phyloP scores from a whole-genome alignment of 306 rosid species.

The Cucumis melo region DNA sequence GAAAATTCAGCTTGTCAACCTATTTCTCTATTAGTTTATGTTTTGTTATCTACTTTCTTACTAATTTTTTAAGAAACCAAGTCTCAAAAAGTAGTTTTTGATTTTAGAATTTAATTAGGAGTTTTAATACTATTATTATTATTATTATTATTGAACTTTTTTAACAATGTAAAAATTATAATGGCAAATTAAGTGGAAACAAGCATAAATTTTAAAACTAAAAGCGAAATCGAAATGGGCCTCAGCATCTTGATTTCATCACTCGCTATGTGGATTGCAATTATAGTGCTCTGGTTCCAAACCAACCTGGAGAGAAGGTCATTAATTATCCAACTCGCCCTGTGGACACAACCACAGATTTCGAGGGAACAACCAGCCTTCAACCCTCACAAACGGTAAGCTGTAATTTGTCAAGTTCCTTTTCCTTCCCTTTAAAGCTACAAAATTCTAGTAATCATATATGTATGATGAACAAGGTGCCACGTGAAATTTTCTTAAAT shows the following conservation, averaged over 20 bases:
- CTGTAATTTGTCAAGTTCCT: neutral
- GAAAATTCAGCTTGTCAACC: too few relatives aligned
- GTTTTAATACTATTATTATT: too few relatives aligned
- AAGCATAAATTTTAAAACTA: too few relatives aligned
- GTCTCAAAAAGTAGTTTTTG: too few relatives aligned
- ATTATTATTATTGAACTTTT: too few relatives aligned
- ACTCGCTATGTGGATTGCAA: slow-evolving; percentile 14
- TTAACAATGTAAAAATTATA: too few relatives aligned
- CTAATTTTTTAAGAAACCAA: too few relatives aligned
- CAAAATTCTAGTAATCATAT: neutral
- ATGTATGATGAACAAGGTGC: neutral
- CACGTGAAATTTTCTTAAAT: neutral
- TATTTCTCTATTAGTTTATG: too few relatives aligned
- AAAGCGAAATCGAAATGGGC: too few relatives aligned
- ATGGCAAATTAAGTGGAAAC: too few relatives aligned
- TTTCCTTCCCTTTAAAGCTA: neutral
- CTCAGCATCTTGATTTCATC: neutral
- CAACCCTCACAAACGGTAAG: slow-evolving; percentile 75
- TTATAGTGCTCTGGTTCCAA: slow-evolving; percentile 73
- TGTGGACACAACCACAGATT: slow-evolving; percentile 82
- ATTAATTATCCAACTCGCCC: slow-evolving; percentile 88
- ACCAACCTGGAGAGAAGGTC: slow-evolving; percentile 67
- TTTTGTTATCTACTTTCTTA: too few relatives aligned
- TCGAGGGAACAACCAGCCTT: slow-evolving; percentile 84
- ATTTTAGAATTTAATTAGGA: too few relatives aligned